Conservation (phyloP, 2,329 filamentous ascomycete genomes). For the Lasiodiplodia hormozganensis region DNA sequence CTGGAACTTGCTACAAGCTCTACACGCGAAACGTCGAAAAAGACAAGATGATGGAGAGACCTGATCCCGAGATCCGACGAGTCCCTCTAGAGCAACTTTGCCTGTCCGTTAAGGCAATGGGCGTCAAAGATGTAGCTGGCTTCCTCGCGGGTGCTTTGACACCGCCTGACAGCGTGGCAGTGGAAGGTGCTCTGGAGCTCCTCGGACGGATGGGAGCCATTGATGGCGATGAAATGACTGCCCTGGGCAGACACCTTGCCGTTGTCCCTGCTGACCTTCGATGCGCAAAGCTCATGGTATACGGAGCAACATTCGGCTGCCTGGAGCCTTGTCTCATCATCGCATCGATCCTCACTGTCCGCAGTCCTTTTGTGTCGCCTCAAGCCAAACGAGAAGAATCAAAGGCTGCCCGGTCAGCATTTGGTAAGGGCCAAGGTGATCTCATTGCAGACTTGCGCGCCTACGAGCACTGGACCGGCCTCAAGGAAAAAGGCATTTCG, state of each 20-base stretch:
- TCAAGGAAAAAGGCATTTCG: slow-evolving; percentile 63
- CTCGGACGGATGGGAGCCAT: slow-evolving; percentile 87
- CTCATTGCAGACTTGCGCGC: slow-evolving; percentile 85
- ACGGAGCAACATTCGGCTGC: slow-evolving; percentile 91
- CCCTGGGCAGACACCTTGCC: slow-evolving; percentile 89
- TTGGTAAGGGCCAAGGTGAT: slow-evolving; percentile 78
- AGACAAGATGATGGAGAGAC: slow-evolving; percentile 82
- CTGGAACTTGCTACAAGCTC: slow-evolving; percentile 92
- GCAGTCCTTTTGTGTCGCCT: slow-evolving; percentile 85
- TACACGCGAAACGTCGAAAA: slow-evolving; percentile 85
- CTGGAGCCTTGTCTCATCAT: slow-evolving; percentile 88
- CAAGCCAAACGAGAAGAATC: slow-evolving; percentile 83
- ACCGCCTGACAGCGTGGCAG: slow-evolving; percentile 82
- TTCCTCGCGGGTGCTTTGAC: slow-evolving; percentile 90
- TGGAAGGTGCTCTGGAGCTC: slow-evolving; percentile 82
- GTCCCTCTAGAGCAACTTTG: slow-evolving; percentile 95
- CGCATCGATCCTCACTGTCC: slow-evolving; percentile 88
- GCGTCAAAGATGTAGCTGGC: slow-evolving; percentile 76
- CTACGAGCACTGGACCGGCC: slow-evolving; percentile 80
- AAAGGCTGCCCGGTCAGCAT: slow-evolving; percentile 75
- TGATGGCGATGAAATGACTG: slow-evolving; percentile 84
- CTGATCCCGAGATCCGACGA: slow-evolving; percentile 91
- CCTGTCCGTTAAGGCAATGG: slow-evolving; percentile 94
- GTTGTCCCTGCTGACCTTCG: slow-evolving; percentile 94
- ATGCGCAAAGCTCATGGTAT: slow-evolving; percentile 94